A percentile compares a stretch with the other conserved stretches of the same genome.
phyloP scores from a whole-genome alignment of 2,329 filamentous ascomycete species.

The Nigrospora osmanthi region DNA sequence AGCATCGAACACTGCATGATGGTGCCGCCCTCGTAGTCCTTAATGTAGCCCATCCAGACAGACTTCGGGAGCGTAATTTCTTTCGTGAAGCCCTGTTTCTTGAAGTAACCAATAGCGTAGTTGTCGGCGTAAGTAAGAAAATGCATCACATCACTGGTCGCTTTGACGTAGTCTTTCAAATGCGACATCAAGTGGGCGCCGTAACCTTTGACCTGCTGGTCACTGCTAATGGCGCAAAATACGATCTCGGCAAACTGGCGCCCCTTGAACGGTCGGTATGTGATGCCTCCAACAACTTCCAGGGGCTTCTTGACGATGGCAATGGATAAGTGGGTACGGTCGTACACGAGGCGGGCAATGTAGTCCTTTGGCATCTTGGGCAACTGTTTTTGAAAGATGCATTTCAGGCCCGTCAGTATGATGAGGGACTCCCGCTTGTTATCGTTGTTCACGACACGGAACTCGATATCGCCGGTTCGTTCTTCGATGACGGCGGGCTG shows the following conservation, averaged over 20 bases:
- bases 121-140: conserved; percentile 98
- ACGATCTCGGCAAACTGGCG: conserved; percentile 96
- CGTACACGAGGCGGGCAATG: conserved; percentile 94
- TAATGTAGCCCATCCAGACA: conserved; percentile 99
- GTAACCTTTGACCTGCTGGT: conserved; percentile 98
- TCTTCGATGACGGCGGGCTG: conserved; percentile 89
- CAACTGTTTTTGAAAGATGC: conserved; percentile 96
- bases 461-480: conserved; percentile 89
- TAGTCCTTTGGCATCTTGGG: conserved; percentile 99
- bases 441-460: conserved; percentile 97
- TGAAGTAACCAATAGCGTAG: conserved; percentile 97
- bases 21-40: conserved; percentile 97
- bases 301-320: conserved; percentile 96
- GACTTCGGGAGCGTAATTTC: conserved; percentile 88
- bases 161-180: conserved; percentile 96
- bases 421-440: conserved; percentile 80
- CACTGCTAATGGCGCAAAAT: conserved; percentile 94
- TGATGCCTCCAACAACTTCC: conserved; percentile 94
- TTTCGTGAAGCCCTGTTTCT: conserved; percentile 98
- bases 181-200: conserved; percentile 97
- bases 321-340: conserved; percentile 91
- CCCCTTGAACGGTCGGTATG: conserved; percentile 87
- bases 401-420: conserved; percentile 91
- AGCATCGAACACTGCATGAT: conserved; percentile 99
- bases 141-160: conserved; percentile 94